Evolutionary conservation across 768 basidiomycete species (phyloP), one percentile per base, ranked within the genome.

Genomic region (Mrakia gelida): DNA sequence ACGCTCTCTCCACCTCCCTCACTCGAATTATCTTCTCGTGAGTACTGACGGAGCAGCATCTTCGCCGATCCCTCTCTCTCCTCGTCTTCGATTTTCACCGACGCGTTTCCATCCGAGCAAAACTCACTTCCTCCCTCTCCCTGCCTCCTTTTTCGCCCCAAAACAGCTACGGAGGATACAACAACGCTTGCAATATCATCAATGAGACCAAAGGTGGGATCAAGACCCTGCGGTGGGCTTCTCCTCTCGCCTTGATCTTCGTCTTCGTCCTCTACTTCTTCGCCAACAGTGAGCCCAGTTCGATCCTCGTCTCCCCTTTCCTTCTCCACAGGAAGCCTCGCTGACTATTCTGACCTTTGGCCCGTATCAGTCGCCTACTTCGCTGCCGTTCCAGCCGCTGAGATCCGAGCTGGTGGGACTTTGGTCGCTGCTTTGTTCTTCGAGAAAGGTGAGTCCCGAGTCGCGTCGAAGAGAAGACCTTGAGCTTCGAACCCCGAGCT

Each of bases 391-490:
- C 89, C 90, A 15, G 91, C 90, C 81, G 84, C 85, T 10, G 91
- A 92, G 79, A 92, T 93, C 62, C 82, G 91, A 1, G 85, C 84
- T 26, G 89, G 90, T 54, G 86, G 88, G 3, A 86, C 88, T 28
- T 89, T 91, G 71, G 88, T 91, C n/a, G 92, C 90, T 3, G 91
- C 91, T 0, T 82, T 92, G 52, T 92, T 91, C 84, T 92, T 93
- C 81, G 87, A 91, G 67, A 91, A 91, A 83, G 59, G 59, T 59
- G 59, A 0, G 49, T 45, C 45, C 2, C 45, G 59, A 0, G 49
- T 45, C 45, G 9, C 45, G 45, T 56, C 54, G 38, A 38, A 38
- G 38, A 38, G 4, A 2, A 3, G 21, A 8, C 54, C 21, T n/a
- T n/a, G n/a, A n/a, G n/a, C 21, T n/a, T 56, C 21, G 18, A 56